These are phyloP conservation scores for Capsicum rhomboideum DNA, from an alignment of 257 asterid genomes.

Conservation along the genomic window DNA sequence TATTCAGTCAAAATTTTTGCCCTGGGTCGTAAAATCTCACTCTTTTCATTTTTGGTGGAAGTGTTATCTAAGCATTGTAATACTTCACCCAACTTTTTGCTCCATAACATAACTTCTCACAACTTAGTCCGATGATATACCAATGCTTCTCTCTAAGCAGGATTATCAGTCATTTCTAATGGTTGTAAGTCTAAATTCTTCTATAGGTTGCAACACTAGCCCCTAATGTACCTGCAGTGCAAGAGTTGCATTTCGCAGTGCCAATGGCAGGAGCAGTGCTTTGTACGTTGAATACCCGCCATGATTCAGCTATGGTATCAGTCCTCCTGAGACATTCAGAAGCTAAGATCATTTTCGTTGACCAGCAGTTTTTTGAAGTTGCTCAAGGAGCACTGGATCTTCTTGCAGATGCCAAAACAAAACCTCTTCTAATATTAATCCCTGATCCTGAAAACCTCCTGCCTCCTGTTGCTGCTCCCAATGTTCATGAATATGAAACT, in stretches of 20 bases:
- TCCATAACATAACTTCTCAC: background rate
- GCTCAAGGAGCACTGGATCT: conserved; percentile 26
- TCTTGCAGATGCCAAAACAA: conserved; percentile 2
- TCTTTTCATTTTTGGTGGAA: background rate
- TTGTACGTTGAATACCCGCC: conserved; percentile 27
- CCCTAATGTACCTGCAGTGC: conserved; percentile 35
- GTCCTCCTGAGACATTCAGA: conserved; percentile 28
- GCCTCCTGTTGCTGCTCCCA: background rate
- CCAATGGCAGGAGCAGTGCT: conserved; percentile 37
- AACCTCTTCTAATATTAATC: conserved; percentile 17
- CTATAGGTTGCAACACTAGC: conserved; percentile 29
- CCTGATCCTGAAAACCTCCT: conserved; percentile 9
- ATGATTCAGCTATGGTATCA: conserved; percentile 26
- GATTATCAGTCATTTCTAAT: background rate
- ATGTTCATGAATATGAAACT: conserved; percentile 11
- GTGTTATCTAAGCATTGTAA: background rate
- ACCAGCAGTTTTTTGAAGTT: conserved; percentile 16
- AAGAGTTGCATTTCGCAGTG: conserved; percentile 37
- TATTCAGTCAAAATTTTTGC: no score
- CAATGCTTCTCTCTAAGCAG: background rate
- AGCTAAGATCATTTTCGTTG: conserved; percentile 32
- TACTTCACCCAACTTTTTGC: no score
- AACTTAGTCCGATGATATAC: background rate
- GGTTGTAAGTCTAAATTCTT: background rate
- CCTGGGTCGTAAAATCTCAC: no score